Conservation (phyloP, 2,329 filamentous ascomycete species). For the Arthrobotrys pseudoclavata region DNA sequence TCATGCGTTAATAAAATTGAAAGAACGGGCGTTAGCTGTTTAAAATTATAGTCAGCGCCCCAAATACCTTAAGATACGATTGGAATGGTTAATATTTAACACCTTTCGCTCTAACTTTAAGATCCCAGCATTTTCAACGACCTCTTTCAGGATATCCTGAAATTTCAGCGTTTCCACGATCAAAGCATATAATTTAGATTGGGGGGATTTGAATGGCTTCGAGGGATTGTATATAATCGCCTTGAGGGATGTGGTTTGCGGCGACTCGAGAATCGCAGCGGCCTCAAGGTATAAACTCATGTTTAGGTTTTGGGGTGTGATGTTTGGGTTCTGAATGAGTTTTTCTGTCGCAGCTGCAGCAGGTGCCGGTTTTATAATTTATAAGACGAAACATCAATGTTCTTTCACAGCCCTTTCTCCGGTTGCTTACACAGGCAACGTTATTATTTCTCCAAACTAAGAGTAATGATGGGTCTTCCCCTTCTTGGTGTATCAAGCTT, state of each 20-base stretch:
- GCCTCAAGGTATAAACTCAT: conserved; percentile 99
- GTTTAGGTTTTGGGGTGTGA: conserved; percentile 8
- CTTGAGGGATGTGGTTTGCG: conserved; percentile 83
- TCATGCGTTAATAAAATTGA: conserved; percentile 89
- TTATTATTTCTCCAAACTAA: too few species aligned
- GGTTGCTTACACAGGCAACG: too few species aligned
- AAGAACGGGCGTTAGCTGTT: conserved; percentile 67
- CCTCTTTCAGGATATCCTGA: conserved; percentile 85
- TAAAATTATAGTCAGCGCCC: not conserved
- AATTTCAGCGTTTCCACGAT: conserved; percentile 91
- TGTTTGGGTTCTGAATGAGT: not conserved
- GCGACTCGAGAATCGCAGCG: conserved; percentile 77
- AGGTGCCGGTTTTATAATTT: not conserved
- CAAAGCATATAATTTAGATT: conserved; percentile 87
- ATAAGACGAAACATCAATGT: not conserved
- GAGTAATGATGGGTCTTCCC: too few species aligned
- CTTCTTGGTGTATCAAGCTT: too few species aligned
- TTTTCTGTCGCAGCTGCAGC: not conserved
- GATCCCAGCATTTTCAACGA: conserved; percentile 84
- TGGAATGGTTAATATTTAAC: conserved; percentile 60
- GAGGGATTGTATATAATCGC: conserved; percentile 81
- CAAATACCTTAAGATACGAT: not conserved
- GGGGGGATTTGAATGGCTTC: conserved; percentile 80
- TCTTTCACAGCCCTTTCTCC: too few species aligned
- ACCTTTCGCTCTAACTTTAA: conserved; percentile 88